A percentile compares a stretch with the other conserved stretches of the same genome.
These are phyloP conservation scores for Cryptococcus amylolentus DNA, from an alignment of 1,284 basidiomycete species.

Conservation along the genomic window DNA sequence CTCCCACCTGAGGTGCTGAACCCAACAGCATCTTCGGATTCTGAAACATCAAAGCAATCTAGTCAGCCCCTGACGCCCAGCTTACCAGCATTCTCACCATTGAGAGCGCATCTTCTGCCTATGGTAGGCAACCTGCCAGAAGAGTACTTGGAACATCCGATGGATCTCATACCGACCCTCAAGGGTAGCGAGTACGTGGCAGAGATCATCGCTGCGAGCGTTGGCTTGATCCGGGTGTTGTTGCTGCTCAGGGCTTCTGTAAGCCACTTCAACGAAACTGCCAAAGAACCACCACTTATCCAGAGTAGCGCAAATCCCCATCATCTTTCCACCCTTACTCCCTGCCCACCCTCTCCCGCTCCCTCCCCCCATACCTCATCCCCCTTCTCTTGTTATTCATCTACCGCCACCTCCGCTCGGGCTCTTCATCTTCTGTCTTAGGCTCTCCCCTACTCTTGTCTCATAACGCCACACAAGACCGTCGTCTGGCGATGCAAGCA, in stretches of 20 bases:
- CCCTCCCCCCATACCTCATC: conserved; percentile 35
- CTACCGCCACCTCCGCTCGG: conserved; percentile 30
- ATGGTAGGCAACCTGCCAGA: conserved; percentile 37
- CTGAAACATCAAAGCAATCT: conserved; percentile 10
- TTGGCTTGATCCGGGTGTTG: conserved; percentile 58
- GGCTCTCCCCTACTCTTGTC: conserved; percentile 32
- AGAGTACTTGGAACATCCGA: conserved; percentile 31
- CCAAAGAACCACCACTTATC: neutral
- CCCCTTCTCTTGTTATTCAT: conserved; percentile 35
- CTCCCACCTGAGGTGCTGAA: conserved; percentile 50
- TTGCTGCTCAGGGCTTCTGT: conserved; percentile 41
- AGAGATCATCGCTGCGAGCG: conserved; percentile 36
- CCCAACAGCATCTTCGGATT: neutral
- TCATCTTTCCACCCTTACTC: conserved; percentile 20
- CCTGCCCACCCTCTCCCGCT: conserved; percentile 38
- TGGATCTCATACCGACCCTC: conserved; percentile 37
- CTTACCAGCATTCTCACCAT: conserved; percentile 56
- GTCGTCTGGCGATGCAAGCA: conserved; percentile 72
- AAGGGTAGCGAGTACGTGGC: conserved; percentile 23
- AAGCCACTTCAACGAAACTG: conserved; percentile 7
- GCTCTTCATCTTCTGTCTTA: conserved; percentile 13
- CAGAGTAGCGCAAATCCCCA: conserved; percentile 5
- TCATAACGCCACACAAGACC: conserved; percentile 77
- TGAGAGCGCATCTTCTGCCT: conserved; percentile 51
- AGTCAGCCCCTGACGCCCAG: conserved; percentile 47